A percentile compares a stretch with the other conserved stretches of the same genome.
Conservation (phyloP, 1,284 basidiomycete species). For the Irpex lacteus region DNA sequence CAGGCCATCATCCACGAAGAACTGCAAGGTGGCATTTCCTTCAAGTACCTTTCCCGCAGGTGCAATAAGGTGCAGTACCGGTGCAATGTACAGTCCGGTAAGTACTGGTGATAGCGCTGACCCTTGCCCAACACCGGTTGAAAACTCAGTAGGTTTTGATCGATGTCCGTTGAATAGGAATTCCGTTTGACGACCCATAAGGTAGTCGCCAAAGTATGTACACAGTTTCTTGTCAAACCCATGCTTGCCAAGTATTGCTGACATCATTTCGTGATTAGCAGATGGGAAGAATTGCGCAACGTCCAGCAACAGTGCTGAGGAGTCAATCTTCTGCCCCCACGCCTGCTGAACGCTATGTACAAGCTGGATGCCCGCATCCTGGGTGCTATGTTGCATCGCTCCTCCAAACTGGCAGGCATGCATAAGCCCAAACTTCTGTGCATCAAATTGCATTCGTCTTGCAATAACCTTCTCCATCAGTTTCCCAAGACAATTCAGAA, state of each 20-base stretch:
- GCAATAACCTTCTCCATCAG: background rate
- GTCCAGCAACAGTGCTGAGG: background rate
- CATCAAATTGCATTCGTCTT: background rate
- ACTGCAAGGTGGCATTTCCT: background rate
- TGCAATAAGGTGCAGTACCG: background rate
- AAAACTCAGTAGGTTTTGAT: background rate
- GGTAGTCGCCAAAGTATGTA: background rate
- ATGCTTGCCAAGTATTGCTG: background rate
- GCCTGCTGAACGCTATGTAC: background rate
- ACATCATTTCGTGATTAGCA: background rate
- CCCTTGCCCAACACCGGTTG: background rate
- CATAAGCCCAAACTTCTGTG: background rate
- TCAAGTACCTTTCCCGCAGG: background rate
- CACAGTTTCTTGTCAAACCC: background rate
- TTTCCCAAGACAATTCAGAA: background rate
- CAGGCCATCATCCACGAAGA: slow-evolving; percentile 11
- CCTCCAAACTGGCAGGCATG: background rate
- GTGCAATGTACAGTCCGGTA: background rate
- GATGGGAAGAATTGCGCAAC: background rate
- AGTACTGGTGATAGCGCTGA: background rate
- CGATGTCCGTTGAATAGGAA: background rate
- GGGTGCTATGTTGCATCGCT: background rate
- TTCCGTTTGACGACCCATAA: background rate
- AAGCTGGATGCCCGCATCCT: background rate
- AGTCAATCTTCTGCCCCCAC: background rate